Conservation (phyloP, 805 yeast genomes). For the Saturnispora dispora region DNA sequence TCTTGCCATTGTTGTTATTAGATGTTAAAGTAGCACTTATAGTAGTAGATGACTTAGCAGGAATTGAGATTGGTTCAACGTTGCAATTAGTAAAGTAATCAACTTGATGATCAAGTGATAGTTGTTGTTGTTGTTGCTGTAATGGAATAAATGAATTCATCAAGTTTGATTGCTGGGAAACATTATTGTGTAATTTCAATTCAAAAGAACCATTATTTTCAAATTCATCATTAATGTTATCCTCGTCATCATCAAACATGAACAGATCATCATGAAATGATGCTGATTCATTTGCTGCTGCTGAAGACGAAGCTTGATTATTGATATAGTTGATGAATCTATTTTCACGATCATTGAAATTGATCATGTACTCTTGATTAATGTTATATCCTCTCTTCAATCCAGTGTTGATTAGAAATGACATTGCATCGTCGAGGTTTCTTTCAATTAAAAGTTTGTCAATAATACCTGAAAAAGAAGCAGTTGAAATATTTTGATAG, state of each 20-base stretch:
- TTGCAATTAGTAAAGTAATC: constrained; percentile 3
- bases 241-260: constrained; percentile 12
- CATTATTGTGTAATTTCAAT: background rate
- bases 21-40: background rate
- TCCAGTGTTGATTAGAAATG: constrained; percentile 23
- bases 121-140: background rate
- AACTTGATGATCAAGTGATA: background rate
- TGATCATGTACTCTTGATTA: constrained; percentile 35
- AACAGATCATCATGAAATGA: constrained; percentile 9
- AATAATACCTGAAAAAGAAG: constrained; percentile 34
- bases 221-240: background rate
- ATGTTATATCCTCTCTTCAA: constrained; percentile 32
- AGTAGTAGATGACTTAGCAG: background rate
- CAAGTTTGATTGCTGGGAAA: background rate
- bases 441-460: constrained; percentile 35
- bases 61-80: constrained; percentile 14
- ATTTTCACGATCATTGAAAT: constrained; percentile 14
- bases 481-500: constrained; percentile 37
- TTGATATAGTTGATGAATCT: constrained; percentile 10
- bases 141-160: background rate
- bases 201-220: background rate
- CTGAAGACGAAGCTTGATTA: constrained; percentile 6
- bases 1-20: background rate
- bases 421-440: constrained; percentile 29
- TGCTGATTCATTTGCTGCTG: constrained; percentile 5